Conservation (phyloP, 306 rosid genomes). For the Casuarina glauca region DNA sequence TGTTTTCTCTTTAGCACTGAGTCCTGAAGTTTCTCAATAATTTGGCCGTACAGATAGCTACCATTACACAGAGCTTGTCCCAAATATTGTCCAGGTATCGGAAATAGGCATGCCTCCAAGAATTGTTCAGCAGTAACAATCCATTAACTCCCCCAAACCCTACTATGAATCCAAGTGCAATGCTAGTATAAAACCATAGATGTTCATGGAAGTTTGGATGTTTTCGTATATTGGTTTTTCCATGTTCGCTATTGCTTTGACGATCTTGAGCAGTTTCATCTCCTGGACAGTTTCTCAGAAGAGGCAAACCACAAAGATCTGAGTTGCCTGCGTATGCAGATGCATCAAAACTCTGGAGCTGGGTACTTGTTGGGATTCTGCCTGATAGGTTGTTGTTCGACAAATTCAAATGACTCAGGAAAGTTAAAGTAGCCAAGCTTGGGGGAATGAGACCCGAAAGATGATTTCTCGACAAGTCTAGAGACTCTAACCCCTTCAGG, state of each 20-base stretch:
- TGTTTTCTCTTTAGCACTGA: not conserved
- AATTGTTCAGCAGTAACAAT: slow-evolving; percentile 6
- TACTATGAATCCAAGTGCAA: slow-evolving; percentile 29
- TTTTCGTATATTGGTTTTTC: slow-evolving; percentile 5
- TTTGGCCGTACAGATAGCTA: not conserved
- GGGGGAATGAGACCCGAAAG: slow-evolving; percentile 26
- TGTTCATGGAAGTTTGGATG: not conserved
- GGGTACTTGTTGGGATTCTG: slow-evolving; percentile 24
- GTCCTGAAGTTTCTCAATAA: not conserved
- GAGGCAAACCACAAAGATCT: slow-evolving; percentile 33
- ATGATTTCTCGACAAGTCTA: slow-evolving; percentile 33
- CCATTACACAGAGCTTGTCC: not conserved
- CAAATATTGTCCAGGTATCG: not conserved
- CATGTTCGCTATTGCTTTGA: not conserved
- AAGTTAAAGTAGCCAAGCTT: not conserved
- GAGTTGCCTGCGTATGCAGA: slow-evolving; percentile 22
- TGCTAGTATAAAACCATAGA: slow-evolving; percentile 23
- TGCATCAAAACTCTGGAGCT: slow-evolving; percentile 13
- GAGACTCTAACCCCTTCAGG: slow-evolving; percentile 19
- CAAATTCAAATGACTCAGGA: slow-evolving; percentile 7
- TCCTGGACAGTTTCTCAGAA: slow-evolving; percentile 15
- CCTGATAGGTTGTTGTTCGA: slow-evolving; percentile 29
- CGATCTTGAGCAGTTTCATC: not conserved
- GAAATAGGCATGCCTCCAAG: slow-evolving; percentile 33
- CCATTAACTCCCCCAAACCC: slow-evolving; percentile 36